Evolutionary conservation across 2,329 filamentous ascomycete species (phyloP), one percentile per base, ranked within the genome.

Genomic region (Fusarium odoratissimum): DNA sequence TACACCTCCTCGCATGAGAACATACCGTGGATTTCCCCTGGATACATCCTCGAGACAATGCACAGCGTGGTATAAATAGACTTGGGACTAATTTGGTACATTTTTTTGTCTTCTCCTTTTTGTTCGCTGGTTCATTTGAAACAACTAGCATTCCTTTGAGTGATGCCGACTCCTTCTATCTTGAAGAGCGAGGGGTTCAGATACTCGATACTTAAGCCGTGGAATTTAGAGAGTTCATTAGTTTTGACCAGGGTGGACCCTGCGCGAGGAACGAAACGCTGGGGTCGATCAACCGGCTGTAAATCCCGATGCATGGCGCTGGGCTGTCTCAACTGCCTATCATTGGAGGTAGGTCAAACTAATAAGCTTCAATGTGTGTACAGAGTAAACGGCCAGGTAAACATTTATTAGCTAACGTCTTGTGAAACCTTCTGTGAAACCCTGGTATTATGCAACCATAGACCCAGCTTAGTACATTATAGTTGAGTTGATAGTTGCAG

Each of bases 1-100:
- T 57, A 35, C 55, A 51, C 63, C 67, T 72, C 62, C 67, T 73
- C 67, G 63, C 71, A 69, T 73, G 52, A 69, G 40, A 55, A 33
- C 59, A 68, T 72, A 40, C 71, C 59, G 41, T 52, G 60, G 38
- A 38, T 60, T 57, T 64, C 52, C 42, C 67, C 59, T 51, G 52
- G 48, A 49, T 41, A 56, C 42, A 28, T 38, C 30, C 19, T 51
- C 56, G 64, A 61, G 63, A 74, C 44, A 58, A 56, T 28, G 31
- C 30, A 37, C 25, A 64, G 31, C n/a, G 48, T 44, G 35, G 31
- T 42, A 30, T 52, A 30, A 38, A 37, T 42, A 61, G 48, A 40
- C 8, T 44, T n/a, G 19, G 5, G 35, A 28, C 35, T 21, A 21
- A 30, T 58, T 25, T 25, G 8, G 8, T 5, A 16, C 8, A 5